phyloP scores from a whole-genome alignment of 2,329 filamentous ascomycete species.

The Oidium heveae region DNA sequence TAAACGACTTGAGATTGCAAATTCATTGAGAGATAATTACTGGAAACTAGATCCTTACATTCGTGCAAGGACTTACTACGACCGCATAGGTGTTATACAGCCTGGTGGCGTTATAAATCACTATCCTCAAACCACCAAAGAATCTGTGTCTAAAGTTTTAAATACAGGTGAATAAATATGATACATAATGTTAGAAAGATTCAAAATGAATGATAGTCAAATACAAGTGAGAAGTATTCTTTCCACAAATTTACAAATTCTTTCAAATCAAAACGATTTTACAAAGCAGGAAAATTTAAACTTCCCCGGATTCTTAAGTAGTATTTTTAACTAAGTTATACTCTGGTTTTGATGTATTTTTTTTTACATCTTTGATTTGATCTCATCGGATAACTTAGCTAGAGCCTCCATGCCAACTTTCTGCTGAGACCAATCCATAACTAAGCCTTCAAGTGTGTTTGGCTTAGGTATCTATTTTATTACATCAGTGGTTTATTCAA shows the following conservation, averaged over 20 bases:
- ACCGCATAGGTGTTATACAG: constrained; percentile 50
- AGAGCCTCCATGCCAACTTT: constrained; percentile 57
- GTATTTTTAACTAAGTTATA: too few species aligned
- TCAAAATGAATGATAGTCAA: too few species aligned
- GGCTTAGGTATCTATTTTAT: constrained; percentile 70
- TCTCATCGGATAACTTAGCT: constrained; percentile 53
- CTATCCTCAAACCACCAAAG: constrained; percentile 22
- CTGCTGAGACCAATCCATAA: constrained; percentile 55
- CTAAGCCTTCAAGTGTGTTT: constrained; percentile 54
- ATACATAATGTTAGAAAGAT: too few species aligned
- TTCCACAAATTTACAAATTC: too few species aligned
- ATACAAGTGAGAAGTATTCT: too few species aligned
- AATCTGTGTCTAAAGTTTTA: neutral
- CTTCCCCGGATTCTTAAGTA: too few species aligned
- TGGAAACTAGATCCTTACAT: constrained; percentile 79
- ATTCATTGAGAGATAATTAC: constrained; percentile 45
- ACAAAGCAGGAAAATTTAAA: too few species aligned
- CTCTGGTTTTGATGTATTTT: neutral
- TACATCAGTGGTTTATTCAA: neutral
- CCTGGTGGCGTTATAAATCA: constrained; percentile 43
- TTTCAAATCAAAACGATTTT: too few species aligned
- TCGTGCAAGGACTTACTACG: constrained; percentile 60
- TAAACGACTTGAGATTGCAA: constrained; percentile 35
- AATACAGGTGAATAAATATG: neutral
- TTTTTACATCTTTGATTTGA: constrained; percentile 67